phyloP scores from a whole-genome alignment of 768 basidiomycete genomes.

The Xerocomellus amylosporus region DNA sequence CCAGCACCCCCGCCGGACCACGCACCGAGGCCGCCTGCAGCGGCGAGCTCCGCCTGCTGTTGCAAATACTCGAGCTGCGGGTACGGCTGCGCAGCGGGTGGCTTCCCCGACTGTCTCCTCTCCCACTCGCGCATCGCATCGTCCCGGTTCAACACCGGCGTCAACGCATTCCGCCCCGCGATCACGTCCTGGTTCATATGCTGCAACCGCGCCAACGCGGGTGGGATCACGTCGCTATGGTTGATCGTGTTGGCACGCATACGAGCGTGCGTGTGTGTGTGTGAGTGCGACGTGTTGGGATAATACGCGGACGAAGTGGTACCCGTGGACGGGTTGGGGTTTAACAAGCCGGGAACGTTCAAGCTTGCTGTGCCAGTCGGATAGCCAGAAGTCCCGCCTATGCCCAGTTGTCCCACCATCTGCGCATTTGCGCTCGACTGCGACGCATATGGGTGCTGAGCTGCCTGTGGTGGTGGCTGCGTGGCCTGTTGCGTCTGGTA shows the following conservation, averaged over 20 bases:
- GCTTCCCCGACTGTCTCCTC: slow-evolving; percentile 74
- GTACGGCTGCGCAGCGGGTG: slow-evolving; percentile 70
- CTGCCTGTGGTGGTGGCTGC: slow-evolving; percentile 24
- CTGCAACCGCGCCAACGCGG: slow-evolving; percentile 84
- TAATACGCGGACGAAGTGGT: slow-evolving; percentile 62
- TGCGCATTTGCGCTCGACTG: slow-evolving; percentile 23
- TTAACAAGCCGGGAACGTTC: slow-evolving; percentile 30
- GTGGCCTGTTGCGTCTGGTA: slow-evolving; percentile 29
- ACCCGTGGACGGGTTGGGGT: slow-evolving; percentile 43
- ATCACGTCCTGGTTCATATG: slow-evolving; percentile 87
- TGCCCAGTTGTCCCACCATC: slow-evolving; percentile 18
- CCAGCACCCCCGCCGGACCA: slow-evolving; percentile 40
- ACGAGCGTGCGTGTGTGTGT: slow-evolving; percentile 46
- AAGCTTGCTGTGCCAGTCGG: slow-evolving; percentile 15
- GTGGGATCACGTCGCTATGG: slow-evolving; percentile 83
- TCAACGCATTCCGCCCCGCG: slow-evolving; percentile 71
- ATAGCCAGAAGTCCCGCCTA: slow-evolving; percentile 19
- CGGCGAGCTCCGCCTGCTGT: slow-evolving; percentile 86
- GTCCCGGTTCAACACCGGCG: slow-evolving; percentile 91
- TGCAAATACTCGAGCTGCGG: slow-evolving; percentile 90
- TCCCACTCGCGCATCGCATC: slow-evolving; percentile 98
- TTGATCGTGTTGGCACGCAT: slow-evolving; percentile 91
- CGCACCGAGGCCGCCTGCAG: slow-evolving; percentile 54
- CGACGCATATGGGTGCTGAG: slow-evolving; percentile 26
- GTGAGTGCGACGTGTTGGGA: slow-evolving; percentile 33